Evolutionary conservation across 116 monocot genomes (phyloP), one percentile per base, ranked within the genome.

Genomic region (Posidonia oceanica): DNA sequence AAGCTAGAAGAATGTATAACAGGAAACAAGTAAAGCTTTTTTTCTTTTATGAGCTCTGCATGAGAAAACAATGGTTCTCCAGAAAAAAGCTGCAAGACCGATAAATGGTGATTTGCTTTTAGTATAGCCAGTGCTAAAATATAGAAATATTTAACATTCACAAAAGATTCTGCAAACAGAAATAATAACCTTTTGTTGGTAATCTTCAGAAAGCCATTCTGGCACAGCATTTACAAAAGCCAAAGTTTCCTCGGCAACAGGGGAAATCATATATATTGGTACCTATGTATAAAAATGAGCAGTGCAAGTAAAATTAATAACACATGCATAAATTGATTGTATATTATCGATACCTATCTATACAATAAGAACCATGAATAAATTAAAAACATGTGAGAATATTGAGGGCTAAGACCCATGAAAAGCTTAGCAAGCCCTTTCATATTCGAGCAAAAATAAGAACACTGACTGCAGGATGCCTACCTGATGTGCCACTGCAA

Each of bases 151-250:
- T 66, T n/a, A 2, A 12, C 14, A 22, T 37, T 39, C 37, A 55
- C 4, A 16, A 18, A 17, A 18, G 48, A 48, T 48, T 48, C 7
- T 48, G 48, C 7, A 20, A 39, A 18, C 15, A 20, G 29, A 37
- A 64, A 53, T 21, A 57, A 10, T 7, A 3, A 88, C 94, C 91
- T 91, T 96, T 64, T 88, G 63, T 77, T 88, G 96, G 29, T 83
- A 86, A 44, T 83, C 39, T 36, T 85, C 81, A 69, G 82, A 86
- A 75, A 96, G 86, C 96, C 96, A 96, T 85, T 96, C 96, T 40
- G 96, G 96, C 58, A 85, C 57, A 72, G 78, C 74, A 80, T 85
- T 96, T 6, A 83, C 76, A 69, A 78, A 91, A 60, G 83, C 69
- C 44, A 96, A 71, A 22, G 64, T 87, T 70, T 91, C 87, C 77